phyloP scores from a whole-genome alignment of 345 rosid species.

The Clarkia xantiana region DNA sequence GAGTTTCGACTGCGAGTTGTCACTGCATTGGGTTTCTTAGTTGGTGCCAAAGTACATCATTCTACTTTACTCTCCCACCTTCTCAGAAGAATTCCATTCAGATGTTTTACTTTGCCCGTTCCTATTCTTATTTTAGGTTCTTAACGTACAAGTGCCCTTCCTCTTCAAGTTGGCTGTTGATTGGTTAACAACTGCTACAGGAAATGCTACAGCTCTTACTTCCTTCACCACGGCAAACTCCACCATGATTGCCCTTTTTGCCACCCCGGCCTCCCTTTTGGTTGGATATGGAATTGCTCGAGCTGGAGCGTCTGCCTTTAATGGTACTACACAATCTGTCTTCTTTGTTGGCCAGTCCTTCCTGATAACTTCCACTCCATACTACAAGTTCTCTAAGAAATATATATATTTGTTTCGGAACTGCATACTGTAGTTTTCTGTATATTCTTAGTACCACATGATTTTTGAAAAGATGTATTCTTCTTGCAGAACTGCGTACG shows the following conservation, averaged over 20 bases:
- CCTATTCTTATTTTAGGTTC: conserved; percentile 7
- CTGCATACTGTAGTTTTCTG: no score
- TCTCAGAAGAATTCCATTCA: neutral
- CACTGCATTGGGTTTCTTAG: conserved; percentile 68
- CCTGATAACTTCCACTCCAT: neutral
- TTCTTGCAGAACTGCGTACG: conserved; percentile 68
- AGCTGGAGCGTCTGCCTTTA: conserved; percentile 66
- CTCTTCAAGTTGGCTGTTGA: conserved; percentile 89
- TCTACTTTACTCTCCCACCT: neutral
- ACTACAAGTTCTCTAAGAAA: neutral
- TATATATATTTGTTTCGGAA: no score
- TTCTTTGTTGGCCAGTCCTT: neutral
- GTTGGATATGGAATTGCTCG: conserved; percentile 95
- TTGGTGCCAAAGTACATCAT: conserved; percentile 56
- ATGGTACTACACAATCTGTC: conserved; percentile 25
- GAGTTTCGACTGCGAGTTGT: conserved; percentile 80
- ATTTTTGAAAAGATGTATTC: neutral
- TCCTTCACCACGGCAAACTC: conserved; percentile 51
- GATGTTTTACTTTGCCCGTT: neutral
- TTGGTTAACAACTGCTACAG: conserved; percentile 59
- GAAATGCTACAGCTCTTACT: conserved; percentile 37
- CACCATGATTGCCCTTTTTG: conserved; percentile 44
- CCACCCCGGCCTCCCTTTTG: conserved; percentile 74
- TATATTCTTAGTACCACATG: no score
- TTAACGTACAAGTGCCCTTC: conserved; percentile 89